These are phyloP conservation scores for Sphaerulina vaccinii DNA, from an alignment of 2,329 filamentous ascomycete species.

Conservation along the genomic window DNA sequence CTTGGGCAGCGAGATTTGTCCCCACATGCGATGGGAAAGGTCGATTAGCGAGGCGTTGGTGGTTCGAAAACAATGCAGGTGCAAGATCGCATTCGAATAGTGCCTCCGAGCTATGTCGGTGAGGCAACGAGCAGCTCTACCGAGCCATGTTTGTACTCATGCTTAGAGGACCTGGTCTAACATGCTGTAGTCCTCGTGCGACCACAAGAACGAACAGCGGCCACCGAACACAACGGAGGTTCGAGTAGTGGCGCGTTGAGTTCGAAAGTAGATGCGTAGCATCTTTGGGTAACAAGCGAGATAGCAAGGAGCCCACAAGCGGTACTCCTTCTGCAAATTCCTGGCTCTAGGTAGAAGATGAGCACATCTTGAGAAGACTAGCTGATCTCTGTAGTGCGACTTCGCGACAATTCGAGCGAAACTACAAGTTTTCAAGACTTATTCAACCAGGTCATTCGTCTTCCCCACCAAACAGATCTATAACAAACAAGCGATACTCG, in stretches of 20 bases:
- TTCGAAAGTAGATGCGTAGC: not conserved
- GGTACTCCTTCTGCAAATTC: not conserved
- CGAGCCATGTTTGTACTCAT: no score
- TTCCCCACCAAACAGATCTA: not conserved
- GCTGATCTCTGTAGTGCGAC: not conserved
- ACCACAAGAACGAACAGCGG: no score
- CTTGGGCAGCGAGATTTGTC: not conserved
- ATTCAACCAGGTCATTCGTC: not conserved
- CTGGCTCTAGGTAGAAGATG: not conserved
- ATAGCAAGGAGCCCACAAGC: not conserved
- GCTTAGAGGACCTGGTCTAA: no score
- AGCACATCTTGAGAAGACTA: no score
- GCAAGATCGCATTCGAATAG: not conserved
- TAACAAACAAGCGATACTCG: no score
- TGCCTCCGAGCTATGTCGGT: no score
- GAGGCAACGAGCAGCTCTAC: no score
- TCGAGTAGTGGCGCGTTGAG: no score
- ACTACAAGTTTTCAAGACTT: not conserved
- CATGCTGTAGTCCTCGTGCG: no score
- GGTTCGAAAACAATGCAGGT: no score
- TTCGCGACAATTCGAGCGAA: not conserved
- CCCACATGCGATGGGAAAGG: not conserved
- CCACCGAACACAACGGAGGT: no score
- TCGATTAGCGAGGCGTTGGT: not conserved
- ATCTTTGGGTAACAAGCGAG: not conserved